Conservation (phyloP, 1,284 basidiomycete genomes). For the Meripilus lineatus region DNA sequence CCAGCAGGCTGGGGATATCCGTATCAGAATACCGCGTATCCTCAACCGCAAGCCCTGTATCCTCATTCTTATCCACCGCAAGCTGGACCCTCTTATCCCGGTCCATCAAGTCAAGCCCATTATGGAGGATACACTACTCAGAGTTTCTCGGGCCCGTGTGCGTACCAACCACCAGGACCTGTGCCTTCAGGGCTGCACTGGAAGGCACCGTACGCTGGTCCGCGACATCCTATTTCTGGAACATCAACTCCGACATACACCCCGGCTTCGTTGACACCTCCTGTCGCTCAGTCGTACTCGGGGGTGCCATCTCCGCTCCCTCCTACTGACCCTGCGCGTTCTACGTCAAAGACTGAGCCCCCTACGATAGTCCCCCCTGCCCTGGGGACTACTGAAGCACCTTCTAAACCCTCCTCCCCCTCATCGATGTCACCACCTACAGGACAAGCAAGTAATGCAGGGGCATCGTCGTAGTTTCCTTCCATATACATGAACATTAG, state of each 20-base stretch:
- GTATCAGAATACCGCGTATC: constrained; percentile 2
- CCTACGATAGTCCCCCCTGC: background rate
- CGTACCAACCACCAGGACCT: background rate
- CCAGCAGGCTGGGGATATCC: background rate
- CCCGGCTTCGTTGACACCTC: background rate
- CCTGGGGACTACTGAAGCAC: background rate
- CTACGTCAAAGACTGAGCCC: background rate
- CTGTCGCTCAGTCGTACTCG: background rate
- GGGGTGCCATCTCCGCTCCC: background rate
- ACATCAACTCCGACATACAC: background rate
- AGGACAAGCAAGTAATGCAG: too few species aligned
- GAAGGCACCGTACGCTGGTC: constrained; percentile 23
- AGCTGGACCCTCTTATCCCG: background rate
- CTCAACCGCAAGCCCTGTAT: constrained; percentile 8
- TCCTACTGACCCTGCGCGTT: background rate
- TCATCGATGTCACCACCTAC: too few species aligned
- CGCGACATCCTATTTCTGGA: constrained; percentile 7
- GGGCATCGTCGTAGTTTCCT: too few species aligned
- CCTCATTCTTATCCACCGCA: constrained; percentile 6
- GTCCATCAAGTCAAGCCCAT: constrained; percentile 1
- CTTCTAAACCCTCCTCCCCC: background rate
- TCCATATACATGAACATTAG: too few species aligned
- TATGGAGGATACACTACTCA: background rate
- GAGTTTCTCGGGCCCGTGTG: background rate
- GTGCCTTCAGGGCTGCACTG: constrained; percentile 15